These are phyloP conservation scores for Aureobasidium mangrovei DNA, from an alignment of 2,329 filamentous ascomycete genomes.

Conservation along the genomic window DNA sequence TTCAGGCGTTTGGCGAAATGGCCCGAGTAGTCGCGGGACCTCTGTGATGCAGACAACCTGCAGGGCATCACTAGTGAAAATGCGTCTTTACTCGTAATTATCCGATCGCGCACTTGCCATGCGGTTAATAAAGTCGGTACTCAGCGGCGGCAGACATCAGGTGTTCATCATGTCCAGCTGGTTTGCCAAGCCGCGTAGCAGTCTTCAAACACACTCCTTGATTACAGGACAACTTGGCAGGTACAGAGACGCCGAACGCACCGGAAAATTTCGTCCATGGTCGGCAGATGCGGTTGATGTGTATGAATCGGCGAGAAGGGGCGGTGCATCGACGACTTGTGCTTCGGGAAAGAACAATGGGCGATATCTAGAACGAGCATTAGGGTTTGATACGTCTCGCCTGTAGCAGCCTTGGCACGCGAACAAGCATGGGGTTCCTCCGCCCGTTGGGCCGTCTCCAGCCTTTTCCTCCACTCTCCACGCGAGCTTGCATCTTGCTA, in stretches of 20 bases:
- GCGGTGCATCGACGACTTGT: too few species aligned
- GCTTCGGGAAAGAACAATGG: too few species aligned
- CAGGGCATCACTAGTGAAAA: neutral
- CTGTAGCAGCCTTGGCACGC: too few species aligned
- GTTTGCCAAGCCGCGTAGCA: neutral
- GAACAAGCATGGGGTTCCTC: neutral
- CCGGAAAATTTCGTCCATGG: neutral
- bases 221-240: slow-evolving; percentile 10
- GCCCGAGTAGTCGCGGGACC: neutral
- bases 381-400: neutral
- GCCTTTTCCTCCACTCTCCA: slow-evolving; percentile 9
- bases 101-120: neutral
- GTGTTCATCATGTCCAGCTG: neutral
- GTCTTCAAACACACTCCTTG: neutral
- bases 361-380: neutral
- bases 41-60: neutral
- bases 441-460: slow-evolving; percentile 1
- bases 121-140: neutral
- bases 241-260: slow-evolving; percentile 1
- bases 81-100: slow-evolving; percentile 4
- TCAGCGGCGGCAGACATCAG: neutral
- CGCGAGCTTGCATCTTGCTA: neutral
- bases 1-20: slow-evolving; percentile 10
- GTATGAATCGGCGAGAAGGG: neutral
- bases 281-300: slow-evolving; percentile 3